These are phyloP conservation scores for Phanerochaete sordida DNA, from an alignment of 768 basidiomycete genomes.

Conservation along the genomic window DNA sequence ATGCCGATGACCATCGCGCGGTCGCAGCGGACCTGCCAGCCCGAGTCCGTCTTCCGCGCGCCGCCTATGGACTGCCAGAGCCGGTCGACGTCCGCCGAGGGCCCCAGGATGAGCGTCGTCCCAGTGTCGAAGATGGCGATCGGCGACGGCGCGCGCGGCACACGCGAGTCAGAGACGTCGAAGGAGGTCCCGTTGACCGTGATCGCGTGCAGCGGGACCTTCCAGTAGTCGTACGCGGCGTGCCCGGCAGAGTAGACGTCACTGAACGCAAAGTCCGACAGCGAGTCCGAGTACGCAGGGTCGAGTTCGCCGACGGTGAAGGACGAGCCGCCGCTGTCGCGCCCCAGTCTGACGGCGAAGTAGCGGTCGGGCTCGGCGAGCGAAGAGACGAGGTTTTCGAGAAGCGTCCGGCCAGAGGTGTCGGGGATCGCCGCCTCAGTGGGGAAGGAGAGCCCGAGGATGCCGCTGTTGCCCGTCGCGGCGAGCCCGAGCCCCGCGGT, in stretches of 20 bases:
- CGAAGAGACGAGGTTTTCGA: constrained; percentile 44
- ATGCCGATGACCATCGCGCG: constrained; percentile 44
- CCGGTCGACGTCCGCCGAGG: constrained; percentile 45
- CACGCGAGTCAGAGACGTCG: constrained; percentile 39
- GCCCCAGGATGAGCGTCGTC: constrained; percentile 54
- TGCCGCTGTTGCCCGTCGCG: constrained; percentile 48
- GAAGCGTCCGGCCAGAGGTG: constrained; percentile 40
- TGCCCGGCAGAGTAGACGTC: constrained; percentile 32
- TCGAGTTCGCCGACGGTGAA: constrained; percentile 54
- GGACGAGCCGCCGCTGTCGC: constrained; percentile 35
- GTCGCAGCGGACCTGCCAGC: constrained; percentile 52
- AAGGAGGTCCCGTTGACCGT: constrained; percentile 41
- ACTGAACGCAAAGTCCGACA: constrained; percentile 31
- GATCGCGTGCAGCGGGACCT: constrained; percentile 43
- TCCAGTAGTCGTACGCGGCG: constrained; percentile 52
- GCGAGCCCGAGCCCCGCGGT: constrained; percentile 42
- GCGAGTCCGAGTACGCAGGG: constrained; percentile 28
- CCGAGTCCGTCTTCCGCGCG: constrained; percentile 32
- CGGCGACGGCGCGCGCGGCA: constrained; percentile 35
- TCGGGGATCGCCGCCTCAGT: constrained; percentile 42
- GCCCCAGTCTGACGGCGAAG: constrained; percentile 50
- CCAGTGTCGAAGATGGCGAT: constrained; percentile 66
- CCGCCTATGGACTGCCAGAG: constrained; percentile 50
- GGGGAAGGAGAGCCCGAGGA: constrained; percentile 52
- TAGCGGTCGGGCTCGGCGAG: constrained; percentile 38